Evolutionary conservation across 148 eudicot genomes (phyloP).

Genomic region (Selenicereus undatus): DNA sequence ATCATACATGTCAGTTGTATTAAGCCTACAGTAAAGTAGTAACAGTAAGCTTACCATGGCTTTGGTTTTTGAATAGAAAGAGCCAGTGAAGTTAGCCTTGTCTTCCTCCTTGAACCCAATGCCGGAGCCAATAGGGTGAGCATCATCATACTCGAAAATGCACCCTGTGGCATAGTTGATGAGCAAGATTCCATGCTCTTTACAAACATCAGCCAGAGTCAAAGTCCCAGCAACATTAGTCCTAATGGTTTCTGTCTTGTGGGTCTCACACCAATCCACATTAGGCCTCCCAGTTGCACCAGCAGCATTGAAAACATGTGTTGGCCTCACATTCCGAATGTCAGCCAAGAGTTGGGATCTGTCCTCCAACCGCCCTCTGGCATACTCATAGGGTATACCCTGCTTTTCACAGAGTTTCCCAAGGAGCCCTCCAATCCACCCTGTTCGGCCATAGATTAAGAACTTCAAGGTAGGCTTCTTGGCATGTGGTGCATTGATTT

Average conservation of each 20-base stretch:
- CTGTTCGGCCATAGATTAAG: constrained; percentile 60
- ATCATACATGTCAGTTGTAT: not conserved
- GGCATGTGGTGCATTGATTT: constrained; percentile 20
- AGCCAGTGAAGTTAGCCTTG: constrained; percentile 59
- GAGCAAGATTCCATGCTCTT: constrained; percentile 52
- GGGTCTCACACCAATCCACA: constrained; percentile 78
- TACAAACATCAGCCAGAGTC: constrained; percentile 64
- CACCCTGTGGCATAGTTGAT: constrained; percentile 70
- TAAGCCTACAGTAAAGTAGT: not conserved
- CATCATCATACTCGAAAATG: constrained; percentile 59
- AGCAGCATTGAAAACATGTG: constrained; percentile 77
- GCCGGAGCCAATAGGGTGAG: constrained; percentile 61
- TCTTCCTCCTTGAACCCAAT: constrained; percentile 74
- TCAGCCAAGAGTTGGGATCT: constrained; percentile 46
- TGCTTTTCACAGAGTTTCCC: constrained; percentile 68
- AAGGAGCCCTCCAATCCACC: constrained; percentile 69
- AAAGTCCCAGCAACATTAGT: constrained; percentile 62
- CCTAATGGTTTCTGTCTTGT: constrained; percentile 57
- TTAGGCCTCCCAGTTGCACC: constrained; percentile 67
- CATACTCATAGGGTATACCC: constrained; percentile 59
- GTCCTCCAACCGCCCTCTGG: constrained; percentile 59
- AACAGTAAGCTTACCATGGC: constrained; percentile 52
- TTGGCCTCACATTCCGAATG: constrained; percentile 53
- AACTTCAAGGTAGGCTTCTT: constrained; percentile 39
- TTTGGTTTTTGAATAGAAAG: constrained; percentile 73